phyloP scores from a whole-genome alignment of 148 eudicot genomes.

The Drosera capensis region DNA sequence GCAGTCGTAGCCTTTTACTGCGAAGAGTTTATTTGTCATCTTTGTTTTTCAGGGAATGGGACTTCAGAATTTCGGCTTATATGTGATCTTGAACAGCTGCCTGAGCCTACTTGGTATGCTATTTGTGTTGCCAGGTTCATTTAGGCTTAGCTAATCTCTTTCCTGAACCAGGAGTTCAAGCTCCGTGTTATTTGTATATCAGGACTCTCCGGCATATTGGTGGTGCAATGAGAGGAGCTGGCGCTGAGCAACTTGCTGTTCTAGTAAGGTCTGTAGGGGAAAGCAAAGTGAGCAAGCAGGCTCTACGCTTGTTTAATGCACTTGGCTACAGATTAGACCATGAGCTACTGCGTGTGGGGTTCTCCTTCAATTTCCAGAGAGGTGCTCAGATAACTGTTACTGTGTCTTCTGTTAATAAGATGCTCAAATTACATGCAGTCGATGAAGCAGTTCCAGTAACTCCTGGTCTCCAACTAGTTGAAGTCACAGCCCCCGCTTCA shows the following conservation, averaged over 20 bases:
- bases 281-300: conserved; percentile 88
- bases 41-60: conserved; percentile 30
- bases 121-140: no score
- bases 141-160: background rate
- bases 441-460: conserved; percentile 79
- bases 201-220: conserved; percentile 90
- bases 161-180: background rate
- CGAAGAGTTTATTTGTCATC: background rate
- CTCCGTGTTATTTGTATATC: background rate
- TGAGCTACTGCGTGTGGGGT: conserved; percentile 74
- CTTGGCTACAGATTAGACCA: conserved; percentile 86
- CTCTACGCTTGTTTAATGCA: conserved; percentile 56
- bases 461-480: conserved; percentile 85
- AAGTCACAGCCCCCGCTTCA: conserved; percentile 86
- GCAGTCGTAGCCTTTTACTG: background rate
- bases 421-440: conserved; percentile 67
- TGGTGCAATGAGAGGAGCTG: conserved; percentile 90
- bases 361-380: conserved; percentile 54
- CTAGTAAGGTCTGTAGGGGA: conserved; percentile 69
- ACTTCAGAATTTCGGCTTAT: conserved; percentile 80
- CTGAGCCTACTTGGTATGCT: conserved; percentile 90
- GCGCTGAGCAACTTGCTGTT: conserved; percentile 82
- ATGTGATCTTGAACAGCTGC: conserved; percentile 86
- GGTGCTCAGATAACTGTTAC: conserved; percentile 77
- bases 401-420: conserved; percentile 70